Conservation (phyloP, 23 red algal species). For the Porphyridium purpureum region DNA sequence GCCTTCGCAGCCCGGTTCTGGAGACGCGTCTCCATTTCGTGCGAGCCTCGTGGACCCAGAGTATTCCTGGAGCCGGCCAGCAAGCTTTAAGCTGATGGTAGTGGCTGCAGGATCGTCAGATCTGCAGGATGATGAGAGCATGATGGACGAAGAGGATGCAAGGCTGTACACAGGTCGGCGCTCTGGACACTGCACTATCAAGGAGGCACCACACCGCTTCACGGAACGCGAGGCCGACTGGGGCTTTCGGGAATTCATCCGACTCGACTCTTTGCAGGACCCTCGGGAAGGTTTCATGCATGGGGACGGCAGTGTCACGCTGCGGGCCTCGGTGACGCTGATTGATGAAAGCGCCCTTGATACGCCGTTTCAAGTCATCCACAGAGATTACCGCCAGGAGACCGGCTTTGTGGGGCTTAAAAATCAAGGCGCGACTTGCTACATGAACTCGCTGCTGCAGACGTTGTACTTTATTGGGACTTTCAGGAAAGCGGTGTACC, state of each 20-base stretch:
- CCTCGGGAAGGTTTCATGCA: conserved; percentile 5
- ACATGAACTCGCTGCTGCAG: conserved; percentile 97
- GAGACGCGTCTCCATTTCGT: not conserved
- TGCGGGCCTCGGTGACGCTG: conserved; percentile 28
- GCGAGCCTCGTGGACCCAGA: conserved; percentile 9
- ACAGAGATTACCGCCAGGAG: conserved; percentile 59
- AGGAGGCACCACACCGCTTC: conserved; percentile 69
- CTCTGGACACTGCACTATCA: too few species aligned
- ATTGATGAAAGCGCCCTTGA: conserved; percentile 14
- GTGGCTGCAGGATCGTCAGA: conserved; percentile 2
- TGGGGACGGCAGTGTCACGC: conserved; percentile 27
- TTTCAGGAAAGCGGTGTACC: conserved; percentile 92
- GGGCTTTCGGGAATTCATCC: conserved; percentile 90
- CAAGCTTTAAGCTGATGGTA: conserved; percentile 34
- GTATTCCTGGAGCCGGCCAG: conserved; percentile 19
- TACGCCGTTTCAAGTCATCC: conserved; percentile 5
- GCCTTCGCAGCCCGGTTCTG: not conserved
- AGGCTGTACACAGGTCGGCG: conserved; percentile 1
- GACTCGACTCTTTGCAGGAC: conserved; percentile 6
- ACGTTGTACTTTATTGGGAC: conserved; percentile 81
- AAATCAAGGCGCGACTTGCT: conserved; percentile 98
- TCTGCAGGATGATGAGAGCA: conserved; percentile 2
- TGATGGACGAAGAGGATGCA: not conserved
- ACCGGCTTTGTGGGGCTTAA: conserved; percentile 95
- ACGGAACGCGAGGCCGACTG: conserved; percentile 66